Conservation (phyloP, 208 protist species). For the Naegleria gruberi region DNA sequence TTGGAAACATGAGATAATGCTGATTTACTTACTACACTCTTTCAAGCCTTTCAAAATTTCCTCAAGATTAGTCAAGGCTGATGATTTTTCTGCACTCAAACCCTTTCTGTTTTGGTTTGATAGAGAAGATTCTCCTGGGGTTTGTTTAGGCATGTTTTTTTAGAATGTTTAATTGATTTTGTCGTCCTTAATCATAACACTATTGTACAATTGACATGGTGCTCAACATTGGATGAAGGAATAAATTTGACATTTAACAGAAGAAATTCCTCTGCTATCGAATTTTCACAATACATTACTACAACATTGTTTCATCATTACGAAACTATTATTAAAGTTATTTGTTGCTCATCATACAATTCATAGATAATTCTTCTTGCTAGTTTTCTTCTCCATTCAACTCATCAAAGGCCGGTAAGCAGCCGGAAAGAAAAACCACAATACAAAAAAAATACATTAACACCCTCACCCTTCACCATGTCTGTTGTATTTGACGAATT, state of each 20-base stretch:
- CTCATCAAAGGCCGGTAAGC: neutral
- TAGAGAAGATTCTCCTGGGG: too few species aligned
- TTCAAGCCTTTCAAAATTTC: neutral
- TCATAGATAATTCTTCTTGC: neutral
- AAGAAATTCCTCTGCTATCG: too few species aligned
- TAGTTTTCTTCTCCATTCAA: neutral
- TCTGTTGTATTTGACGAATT: conserved; percentile 97
- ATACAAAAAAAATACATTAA: neutral
- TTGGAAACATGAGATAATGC: neutral
- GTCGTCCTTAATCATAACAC: too few species aligned
- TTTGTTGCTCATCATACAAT: neutral
- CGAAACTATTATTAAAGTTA: neutral
- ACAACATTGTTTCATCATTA: too few species aligned
- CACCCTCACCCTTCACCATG: conserved; percentile 45
- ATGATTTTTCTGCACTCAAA: too few species aligned
- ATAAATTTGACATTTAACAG: too few species aligned
- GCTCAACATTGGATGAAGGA: too few species aligned
- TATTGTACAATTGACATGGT: too few species aligned
- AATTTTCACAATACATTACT: too few species aligned
- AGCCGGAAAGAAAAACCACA: neutral
- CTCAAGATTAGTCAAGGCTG: neutral
- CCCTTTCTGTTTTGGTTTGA: too few species aligned
- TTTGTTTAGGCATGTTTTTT: too few species aligned
- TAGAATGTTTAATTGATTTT: too few species aligned
- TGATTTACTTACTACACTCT: neutral